phyloP scores from a whole-genome alignment of 345 rosid species.

The Citrus medica region DNA sequence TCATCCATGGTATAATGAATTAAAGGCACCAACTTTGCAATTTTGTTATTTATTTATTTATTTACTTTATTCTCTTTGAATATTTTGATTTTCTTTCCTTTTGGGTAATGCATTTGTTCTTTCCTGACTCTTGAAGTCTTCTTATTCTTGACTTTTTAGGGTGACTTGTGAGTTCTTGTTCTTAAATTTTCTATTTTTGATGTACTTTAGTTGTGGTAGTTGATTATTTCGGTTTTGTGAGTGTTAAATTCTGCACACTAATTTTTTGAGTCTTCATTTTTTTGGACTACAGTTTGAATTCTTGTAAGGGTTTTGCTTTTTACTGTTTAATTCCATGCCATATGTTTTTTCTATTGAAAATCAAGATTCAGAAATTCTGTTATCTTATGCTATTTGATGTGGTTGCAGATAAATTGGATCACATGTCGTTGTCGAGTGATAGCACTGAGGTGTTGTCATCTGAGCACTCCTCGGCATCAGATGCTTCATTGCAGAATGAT shows the following conservation, averaged over 20 bases:
- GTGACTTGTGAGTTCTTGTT: too few relatives aligned
- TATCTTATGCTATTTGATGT: background rate
- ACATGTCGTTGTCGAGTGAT: background rate
- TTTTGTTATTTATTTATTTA: background rate
- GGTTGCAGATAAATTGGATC: background rate
- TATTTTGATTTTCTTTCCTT: background rate
- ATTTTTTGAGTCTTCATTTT: background rate
- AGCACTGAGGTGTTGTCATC: background rate
- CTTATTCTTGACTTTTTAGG: too few relatives aligned
- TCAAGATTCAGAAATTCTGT: background rate
- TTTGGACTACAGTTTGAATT: background rate
- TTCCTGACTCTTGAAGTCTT: background rate
- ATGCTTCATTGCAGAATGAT: background rate
- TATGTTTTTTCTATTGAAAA: background rate
- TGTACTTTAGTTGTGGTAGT: too few relatives aligned
- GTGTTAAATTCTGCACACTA: background rate
- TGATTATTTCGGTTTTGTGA: background rate
- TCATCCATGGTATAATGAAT: background rate
- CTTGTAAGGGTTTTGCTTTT: background rate
- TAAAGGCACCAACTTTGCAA: slow-evolving; percentile 3
- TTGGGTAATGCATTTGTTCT: background rate
- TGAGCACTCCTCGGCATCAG: background rate
- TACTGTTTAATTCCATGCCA: background rate
- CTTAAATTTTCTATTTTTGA: too few relatives aligned
- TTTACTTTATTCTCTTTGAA: background rate